These are phyloP conservation scores for Psilocybe mexicana DNA, from an alignment of 1,284 basidiomycete genomes.

Conservation along the genomic window DNA sequence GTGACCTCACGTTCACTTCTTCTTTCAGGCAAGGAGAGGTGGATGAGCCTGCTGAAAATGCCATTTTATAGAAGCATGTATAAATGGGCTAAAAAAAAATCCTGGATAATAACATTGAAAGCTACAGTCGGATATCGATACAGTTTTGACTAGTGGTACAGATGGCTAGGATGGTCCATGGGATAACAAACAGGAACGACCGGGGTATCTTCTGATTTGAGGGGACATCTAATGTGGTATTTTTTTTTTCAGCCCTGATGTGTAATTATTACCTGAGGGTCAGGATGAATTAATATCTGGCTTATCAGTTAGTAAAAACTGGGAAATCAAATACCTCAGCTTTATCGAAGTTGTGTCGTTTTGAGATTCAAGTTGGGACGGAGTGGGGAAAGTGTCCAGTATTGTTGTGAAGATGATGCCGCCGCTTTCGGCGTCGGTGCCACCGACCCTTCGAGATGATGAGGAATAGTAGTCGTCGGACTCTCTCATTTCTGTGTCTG, in stretches of 20 bases:
- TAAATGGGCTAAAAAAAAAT: not conserved
- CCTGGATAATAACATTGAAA: not conserved
- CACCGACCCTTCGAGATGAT: not conserved
- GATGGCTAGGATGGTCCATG: not conserved
- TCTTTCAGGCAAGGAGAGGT: no score
- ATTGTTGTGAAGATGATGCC: not conserved
- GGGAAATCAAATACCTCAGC: no score
- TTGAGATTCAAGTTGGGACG: not conserved
- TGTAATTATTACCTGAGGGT: no score
- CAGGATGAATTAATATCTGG: no score
- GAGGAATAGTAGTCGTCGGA: not conserved
- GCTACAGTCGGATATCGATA: not conserved
- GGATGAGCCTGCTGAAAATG: no score
- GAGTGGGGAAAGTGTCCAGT: conserved; percentile 3
- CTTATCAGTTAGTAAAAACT: no score
- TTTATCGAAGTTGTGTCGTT: not conserved
- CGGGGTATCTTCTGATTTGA: no score
- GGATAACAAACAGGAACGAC: not conserved
- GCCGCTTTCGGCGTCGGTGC: not conserved
- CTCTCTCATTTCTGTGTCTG: not conserved
- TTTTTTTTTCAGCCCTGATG: no score
- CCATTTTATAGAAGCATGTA: not conserved
- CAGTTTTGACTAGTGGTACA: not conserved
- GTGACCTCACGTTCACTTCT: no score
- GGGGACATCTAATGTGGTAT: no score